Base-by-base conservation (phyloP, 2,329 filamentous ascomycete genomes). In the Cladosporium sp. region DNA sequence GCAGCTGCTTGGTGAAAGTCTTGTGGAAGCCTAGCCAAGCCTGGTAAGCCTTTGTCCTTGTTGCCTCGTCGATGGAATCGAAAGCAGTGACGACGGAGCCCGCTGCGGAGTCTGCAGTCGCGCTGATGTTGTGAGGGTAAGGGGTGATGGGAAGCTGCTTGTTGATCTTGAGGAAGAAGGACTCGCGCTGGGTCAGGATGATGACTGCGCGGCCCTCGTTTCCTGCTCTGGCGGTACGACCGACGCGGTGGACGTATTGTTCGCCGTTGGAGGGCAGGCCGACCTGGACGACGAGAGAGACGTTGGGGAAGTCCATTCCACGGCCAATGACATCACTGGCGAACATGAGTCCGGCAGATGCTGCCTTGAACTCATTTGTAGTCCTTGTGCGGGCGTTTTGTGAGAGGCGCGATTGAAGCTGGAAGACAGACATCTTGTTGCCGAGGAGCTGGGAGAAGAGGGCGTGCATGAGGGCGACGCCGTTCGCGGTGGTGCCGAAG, bases 281-380 rank as follows among this genome's bases (percentile, higher is more conserved):
- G 89, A 96, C 72, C 89, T 95, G 58, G 88, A 89, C 17, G 85
- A 89, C 45, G 84, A 97, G 85, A 71, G 97, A 92, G 71, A 97
- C 97, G 75, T 97, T 97, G 68, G 97, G 85, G 40, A 99, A 97
- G 74, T 99, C 94, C 68, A 97, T 95, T 56, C 93, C 93, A 65
- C 93, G 85, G n/a, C 91, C 92, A 17, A 97, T 88, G 19, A 94
- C 92, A 68, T 96, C 80, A 64, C 77, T 78, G 20, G 80, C 80
- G 56, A 83, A 78, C 62, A 82, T 69, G 53, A 83, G 76, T 24
- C 79, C 80, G 15, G 73, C 71, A 1, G 71, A 65, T 17, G 76
- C 68, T 57, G 76, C 70, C 59, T 75, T 78, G 72, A 75, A 79
- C 37, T 75, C 70, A 34, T 74, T 67, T 1, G 76, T 78, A 2